phyloP scores from a whole-genome alignment of 768 basidiomycete genomes.

The Russula sp. region DNA sequence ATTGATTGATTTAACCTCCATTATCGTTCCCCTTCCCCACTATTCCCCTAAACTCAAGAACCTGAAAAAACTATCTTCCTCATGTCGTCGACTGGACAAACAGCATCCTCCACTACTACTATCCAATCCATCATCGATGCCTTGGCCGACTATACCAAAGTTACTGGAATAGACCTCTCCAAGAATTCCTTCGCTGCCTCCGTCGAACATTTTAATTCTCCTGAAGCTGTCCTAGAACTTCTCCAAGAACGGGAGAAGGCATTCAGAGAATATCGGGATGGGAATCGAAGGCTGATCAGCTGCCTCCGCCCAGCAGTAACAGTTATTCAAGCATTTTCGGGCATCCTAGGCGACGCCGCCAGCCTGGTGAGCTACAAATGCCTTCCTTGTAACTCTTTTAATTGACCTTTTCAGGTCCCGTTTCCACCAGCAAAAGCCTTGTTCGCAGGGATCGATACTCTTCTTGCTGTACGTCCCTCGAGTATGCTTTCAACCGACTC shows the following conservation, averaged over 20 bases:
- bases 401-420: background rate
- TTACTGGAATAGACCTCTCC: background rate
- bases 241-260: background rate
- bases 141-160: background rate
- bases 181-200: background rate
- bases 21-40: too few species aligned
- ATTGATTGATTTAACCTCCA: too few species aligned
- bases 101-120: background rate
- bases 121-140: background rate
- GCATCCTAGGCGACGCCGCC: background rate
- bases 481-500: background rate
- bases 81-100: background rate
- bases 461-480: background rate
- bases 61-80: too few species aligned
- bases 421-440: slow-evolving; percentile 2
- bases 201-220: background rate
- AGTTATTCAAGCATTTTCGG: slow-evolving; percentile 1
- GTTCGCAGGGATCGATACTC: background rate
- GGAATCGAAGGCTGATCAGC: background rate
- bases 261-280: slow-evolving; percentile 6
- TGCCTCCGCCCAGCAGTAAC: background rate
- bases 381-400: too few species aligned
- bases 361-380: background rate
- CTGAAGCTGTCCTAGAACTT: background rate
- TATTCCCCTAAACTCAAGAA: background rate